A percentile compares a stretch with the other conserved stretches of the same genome.
phyloP scores from a whole-genome alignment of 225 moss, liverwort and hornwort species.

The Lunularia cruciata region DNA sequence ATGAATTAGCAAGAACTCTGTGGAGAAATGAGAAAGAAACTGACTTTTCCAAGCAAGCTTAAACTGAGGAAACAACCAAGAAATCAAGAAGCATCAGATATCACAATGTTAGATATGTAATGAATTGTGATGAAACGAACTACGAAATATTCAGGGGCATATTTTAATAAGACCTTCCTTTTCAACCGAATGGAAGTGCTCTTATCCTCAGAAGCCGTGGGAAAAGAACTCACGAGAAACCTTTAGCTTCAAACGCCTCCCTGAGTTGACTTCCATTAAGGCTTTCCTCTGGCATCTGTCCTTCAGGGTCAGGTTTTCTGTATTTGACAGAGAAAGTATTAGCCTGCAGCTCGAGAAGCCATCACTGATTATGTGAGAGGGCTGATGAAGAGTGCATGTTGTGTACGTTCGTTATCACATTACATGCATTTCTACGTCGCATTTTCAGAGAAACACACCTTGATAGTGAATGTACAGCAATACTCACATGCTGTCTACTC shows the following conservation, averaged over 20 bases:
- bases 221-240: conserved; percentile 64
- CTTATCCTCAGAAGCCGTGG: neutral
- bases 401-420: too few species aligned
- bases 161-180: neutral
- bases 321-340: neutral
- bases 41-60: too few species aligned
- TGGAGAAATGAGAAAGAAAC: too few species aligned
- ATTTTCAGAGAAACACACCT: too few species aligned
- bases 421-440: too few species aligned
- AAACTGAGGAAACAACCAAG: neutral
- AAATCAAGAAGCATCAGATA: neutral
- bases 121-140: neutral
- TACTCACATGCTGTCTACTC: conserved; percentile 76
- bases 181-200: too few species aligned
- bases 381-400: too few species aligned
- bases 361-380: too few species aligned
- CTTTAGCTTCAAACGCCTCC: conserved; percentile 70
- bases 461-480: too few species aligned
- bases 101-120: too few species aligned
- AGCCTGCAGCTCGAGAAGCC: neutral
- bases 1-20: neutral
- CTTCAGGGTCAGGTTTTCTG: conserved; percentile 85
- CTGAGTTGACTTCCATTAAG: conserved; percentile 67
- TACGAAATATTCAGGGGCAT: neutral
- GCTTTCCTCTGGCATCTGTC: conserved; percentile 89